Base-by-base conservation (phyloP, 371 early-diverging fungal genomes). In the Saksenaea oblongispora region DNA sequence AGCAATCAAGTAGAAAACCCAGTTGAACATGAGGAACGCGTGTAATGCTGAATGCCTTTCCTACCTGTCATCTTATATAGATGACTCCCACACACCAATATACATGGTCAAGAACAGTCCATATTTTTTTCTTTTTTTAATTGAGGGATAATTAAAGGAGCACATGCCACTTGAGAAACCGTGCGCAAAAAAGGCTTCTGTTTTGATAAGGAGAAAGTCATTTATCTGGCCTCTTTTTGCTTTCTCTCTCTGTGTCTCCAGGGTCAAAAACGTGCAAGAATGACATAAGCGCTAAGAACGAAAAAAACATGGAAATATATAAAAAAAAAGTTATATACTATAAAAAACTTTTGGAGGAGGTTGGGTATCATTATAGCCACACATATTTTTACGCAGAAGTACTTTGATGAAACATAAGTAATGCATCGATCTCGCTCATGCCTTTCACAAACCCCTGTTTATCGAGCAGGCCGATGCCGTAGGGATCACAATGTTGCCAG, bases 401-500 rank as follows among this genome's bases (percentile, higher is more conserved):
- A 10, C 22, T 47, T 47, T 47, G 51, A 47, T 47, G 51, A n/a
- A 22, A 22, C 24, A 22, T 47, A 22, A 47, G 51, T 27, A 72
- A 36, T 36, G 63, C 65, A 59, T 81, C 82, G 36, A 81, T 78
- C 54, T 68, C 73, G 34, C 69, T 61, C 82, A 81, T 78, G 28
- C 82, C 82, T 47, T 74, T 64, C 36, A 81, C 63, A 68, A 81
- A 81, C 0, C 67, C 61, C n/a, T 69, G 54, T 51, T 72, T 78
- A 55, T 81, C 75, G 36, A 81, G 66, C 54, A 81, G 58, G 15
- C 82, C 82, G n/a, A 62, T 66, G 10, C 65, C 60, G 14, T 74
- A 60, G 11, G 73, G 76, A 65, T 78, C 78, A 62, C 78, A 78
- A 34, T 81, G 73, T 28, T 64, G 65, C 82, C 82, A 81, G 34